Evolutionary conservation across 768 basidiomycete genomes (phyloP).

Genomic region (Russula foetens): DNA sequence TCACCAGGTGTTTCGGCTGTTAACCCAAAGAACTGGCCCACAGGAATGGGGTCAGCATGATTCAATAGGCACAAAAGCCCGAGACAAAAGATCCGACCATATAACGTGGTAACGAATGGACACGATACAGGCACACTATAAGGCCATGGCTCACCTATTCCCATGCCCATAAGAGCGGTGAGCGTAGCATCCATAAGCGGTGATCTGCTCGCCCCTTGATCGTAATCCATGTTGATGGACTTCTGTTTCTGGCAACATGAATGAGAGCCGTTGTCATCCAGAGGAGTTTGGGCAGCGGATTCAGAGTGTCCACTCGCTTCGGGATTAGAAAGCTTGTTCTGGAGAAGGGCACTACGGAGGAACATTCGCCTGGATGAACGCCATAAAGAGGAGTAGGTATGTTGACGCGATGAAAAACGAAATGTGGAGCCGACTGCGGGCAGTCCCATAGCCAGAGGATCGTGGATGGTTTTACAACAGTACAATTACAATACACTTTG

Average conservation of each 20-base stretch:
- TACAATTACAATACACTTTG: no score
- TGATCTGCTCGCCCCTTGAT: constrained; percentile 12
- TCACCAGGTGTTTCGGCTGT: background rate
- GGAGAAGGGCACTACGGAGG: background rate
- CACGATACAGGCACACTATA: background rate
- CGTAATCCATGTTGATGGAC: background rate
- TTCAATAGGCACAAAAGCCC: background rate
- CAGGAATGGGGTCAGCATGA: background rate
- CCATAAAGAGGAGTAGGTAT: background rate
- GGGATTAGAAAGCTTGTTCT: background rate
- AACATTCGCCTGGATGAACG: background rate
- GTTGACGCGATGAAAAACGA: no score
- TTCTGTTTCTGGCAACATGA: background rate
- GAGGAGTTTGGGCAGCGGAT: background rate
- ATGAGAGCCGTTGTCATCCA: background rate
- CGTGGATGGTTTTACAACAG: no score
- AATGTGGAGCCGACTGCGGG: background rate
- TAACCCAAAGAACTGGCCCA: background rate
- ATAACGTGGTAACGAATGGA: background rate
- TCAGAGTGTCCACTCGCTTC: background rate
- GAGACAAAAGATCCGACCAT: background rate
- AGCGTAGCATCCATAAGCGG: constrained; percentile 11
- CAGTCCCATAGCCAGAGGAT: no score
- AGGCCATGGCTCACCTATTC: constrained; percentile 19
- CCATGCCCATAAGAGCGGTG: constrained; percentile 17